Evolutionary conservation across 2,329 filamentous ascomycete species (phyloP), one percentile per base, ranked within the genome.

Genomic region (Didymella arachidicola): DNA sequence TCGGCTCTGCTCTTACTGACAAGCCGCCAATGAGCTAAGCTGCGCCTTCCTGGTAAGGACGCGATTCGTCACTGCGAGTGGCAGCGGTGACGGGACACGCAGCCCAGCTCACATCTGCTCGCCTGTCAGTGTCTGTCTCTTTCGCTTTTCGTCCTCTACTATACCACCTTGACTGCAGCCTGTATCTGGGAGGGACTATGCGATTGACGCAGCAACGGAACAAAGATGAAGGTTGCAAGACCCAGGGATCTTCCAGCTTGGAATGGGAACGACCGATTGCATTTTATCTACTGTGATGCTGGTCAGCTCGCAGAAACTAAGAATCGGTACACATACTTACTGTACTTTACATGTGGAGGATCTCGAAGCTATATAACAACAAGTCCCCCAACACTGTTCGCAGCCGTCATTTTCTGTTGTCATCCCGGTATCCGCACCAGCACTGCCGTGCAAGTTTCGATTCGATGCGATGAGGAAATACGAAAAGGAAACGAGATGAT

Each of bases 221-320:
- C 34, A 6, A 36, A 19, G 7, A n/a, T 12, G 7, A 27, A 26
- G 18, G 38, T 18, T 10, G 41, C 41, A 19, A 25, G 29, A 7
- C n/a, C 14, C 12, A 29, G n/a, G 30, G 25, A 14, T 14, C 29
- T 34, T 38, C 39, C 19, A 44, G 5, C 26, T 22, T 45, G 14
- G 19, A n/a, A n/a, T 2, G 7, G 27, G 36, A 29, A 11, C 44
- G 30, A 39, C n/a, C 29, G 25, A 42, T 29, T 53, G 43, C 16
- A 67, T 66, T 69, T 57, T 29, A 54, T 34, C 59, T 69, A 69
- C 65, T 68, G 55, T 43, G 29, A 41, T 16, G 4, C 7, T 55
- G 26, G 56, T 70, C 56, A 70, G 66, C 54, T 63, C 38, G 38
- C 25, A 18, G 26, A 16, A 30, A 19, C 30, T 18, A 10, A 18